Evolutionary conservation across 345 rosid genomes (phyloP), one percentile per base, ranked within the genome.

Genomic region (Angophora floribunda): DNA sequence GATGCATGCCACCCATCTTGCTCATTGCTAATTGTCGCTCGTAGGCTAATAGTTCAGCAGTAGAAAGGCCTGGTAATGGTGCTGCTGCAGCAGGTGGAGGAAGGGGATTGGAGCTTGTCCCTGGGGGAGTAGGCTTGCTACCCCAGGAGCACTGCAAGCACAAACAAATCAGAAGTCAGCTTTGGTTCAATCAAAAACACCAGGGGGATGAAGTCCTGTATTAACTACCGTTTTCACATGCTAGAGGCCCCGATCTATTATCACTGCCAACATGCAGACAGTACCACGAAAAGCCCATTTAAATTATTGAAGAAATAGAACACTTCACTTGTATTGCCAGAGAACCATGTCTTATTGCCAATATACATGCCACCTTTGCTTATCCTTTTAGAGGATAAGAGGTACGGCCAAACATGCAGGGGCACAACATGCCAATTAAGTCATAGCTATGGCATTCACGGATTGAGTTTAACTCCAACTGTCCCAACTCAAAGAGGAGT

Each of bases 131-230:
- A 10, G 97, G 99, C 90, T 96, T 96, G 93, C 94, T 97, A 21
- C 99, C 98, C 99, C 99, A 97, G 41, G 98, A 96, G 90, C 99
- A 96, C 99, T 96, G 87, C 88, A 89, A 88, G 41, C 50, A 90
- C 52, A 70, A 75, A 86, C 49, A 50, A 85, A 6, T 61, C 21
- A 61, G 4, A 28, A 22, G 86, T 22, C 51, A 87, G 61, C 65
- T 75, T 86, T 53, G 45, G 61, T 57, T 57, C 36, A 70, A 51
- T 78, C 26, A 13, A 52, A 28, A 3, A 85, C 86, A 52, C 55
- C 55, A n/a, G 70, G n/a, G 36, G 30, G 51, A 51, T 55, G 32
- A 26, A 28, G 28, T 85, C 85, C 30, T 19, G 32, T 32, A 13
- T 22, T 7, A n/a, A 55, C 10, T 30, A 78, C 45, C 49, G 11